These are phyloP conservation scores for Cladosporium velox DNA, from an alignment of 2,329 filamentous ascomycete species.

Conservation along the genomic window DNA sequence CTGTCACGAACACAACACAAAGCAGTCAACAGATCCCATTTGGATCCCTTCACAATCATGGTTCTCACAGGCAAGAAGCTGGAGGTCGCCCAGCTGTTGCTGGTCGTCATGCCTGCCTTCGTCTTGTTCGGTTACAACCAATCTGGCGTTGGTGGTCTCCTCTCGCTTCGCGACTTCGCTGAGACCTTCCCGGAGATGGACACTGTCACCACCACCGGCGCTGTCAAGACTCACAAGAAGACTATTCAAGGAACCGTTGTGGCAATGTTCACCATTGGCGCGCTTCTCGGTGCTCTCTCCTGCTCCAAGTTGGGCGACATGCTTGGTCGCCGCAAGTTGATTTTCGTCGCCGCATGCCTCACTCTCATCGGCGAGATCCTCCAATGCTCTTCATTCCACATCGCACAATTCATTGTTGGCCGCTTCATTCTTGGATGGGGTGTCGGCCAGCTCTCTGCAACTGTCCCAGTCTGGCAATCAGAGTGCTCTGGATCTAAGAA, in stretches of 20 bases:
- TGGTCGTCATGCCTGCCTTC: conserved; percentile 46
- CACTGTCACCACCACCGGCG: conserved; percentile 44
- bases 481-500: conserved; percentile 48
- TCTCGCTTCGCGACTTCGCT: conserved; percentile 43
- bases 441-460: conserved; percentile 53
- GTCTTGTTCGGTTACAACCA: conserved; percentile 57
- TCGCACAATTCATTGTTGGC: conserved; percentile 50
- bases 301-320: conserved; percentile 41
- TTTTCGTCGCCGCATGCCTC: conserved; percentile 35
- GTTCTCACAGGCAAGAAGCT: conserved; percentile 29
- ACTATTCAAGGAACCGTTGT: conserved; percentile 49
- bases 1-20: neutral
- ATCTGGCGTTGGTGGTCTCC: conserved; percentile 52
- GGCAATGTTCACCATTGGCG: conserved; percentile 50
- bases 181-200: conserved; percentile 53
- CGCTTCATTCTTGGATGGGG: conserved; percentile 54
- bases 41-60: conserved; percentile 18
- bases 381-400: conserved; percentile 49
- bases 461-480: conserved; percentile 52
- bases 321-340: conserved; percentile 19
- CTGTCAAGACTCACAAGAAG: conserved; percentile 47
- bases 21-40: neutral
- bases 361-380: conserved; percentile 52
- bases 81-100: conserved; percentile 36
- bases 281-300: conserved; percentile 49